phyloP scores from a whole-genome alignment of 768 basidiomycete genomes.

The Phaeotremella fagi region DNA sequence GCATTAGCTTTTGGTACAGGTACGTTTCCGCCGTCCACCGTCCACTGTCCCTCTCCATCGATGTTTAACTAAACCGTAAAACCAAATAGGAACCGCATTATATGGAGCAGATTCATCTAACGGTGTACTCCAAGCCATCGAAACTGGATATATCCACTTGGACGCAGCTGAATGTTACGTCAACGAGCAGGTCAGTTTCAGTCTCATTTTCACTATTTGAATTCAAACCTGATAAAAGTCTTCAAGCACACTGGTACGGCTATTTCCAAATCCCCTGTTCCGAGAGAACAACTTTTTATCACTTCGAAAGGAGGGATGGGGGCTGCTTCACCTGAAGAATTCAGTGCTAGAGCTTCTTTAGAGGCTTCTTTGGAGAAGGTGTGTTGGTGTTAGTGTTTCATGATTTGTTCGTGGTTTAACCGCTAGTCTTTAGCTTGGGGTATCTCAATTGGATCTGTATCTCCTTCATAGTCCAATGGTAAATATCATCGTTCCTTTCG shows the following conservation, averaged over 20 bases:
- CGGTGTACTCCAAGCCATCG: slow-evolving; percentile 14
- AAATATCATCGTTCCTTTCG: slow-evolving; percentile 2
- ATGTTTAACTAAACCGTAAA: no score
- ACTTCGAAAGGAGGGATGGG: slow-evolving; percentile 45
- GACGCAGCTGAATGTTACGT: slow-evolving; percentile 37
- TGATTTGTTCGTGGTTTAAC: slow-evolving; percentile 28
- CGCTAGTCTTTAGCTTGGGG: slow-evolving; percentile 52
- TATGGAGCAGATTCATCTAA: neutral
- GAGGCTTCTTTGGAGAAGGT: slow-evolving; percentile 58
- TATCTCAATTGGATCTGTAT: slow-evolving; percentile 38
- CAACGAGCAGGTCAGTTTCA: slow-evolving; percentile 24
- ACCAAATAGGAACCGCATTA: neutral
- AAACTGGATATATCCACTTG: slow-evolving; percentile 25
- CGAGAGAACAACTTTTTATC: slow-evolving; percentile 53
- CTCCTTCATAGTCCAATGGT: slow-evolving; percentile 55
- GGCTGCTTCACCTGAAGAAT: slow-evolving; percentile 7
- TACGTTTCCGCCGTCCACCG: neutral
- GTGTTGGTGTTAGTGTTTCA: slow-evolving; percentile 21
- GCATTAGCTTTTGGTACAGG: slow-evolving; percentile 24
- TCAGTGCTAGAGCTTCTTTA: slow-evolving; percentile 54
- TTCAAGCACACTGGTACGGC: slow-evolving; percentile 25
- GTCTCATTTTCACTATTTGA: neutral
- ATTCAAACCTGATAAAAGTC: neutral
- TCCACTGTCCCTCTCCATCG: no score
- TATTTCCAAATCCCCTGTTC: slow-evolving; percentile 18